These are phyloP conservation scores for Uromyces viciae-fabae DNA, from an alignment of 1,284 basidiomycete genomes.

Conservation along the genomic window DNA sequence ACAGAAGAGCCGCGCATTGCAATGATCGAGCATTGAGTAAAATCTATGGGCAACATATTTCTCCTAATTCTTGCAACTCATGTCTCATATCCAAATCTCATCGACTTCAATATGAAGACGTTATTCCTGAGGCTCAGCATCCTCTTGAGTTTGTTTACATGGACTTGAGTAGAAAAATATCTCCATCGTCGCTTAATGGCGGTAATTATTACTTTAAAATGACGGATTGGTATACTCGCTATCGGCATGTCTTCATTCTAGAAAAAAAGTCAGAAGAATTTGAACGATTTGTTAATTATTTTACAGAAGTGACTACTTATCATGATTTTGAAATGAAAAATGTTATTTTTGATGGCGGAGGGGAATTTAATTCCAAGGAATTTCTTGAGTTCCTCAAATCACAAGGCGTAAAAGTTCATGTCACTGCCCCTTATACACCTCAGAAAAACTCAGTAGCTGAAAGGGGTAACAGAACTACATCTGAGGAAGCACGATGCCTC, in stretches of 20 bases:
- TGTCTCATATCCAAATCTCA: neutral
- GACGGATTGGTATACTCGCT: neutral
- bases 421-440: slow-evolving; percentile 56
- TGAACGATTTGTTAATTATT: slow-evolving; percentile 52
- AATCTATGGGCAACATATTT: neutral
- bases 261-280: slow-evolving; percentile 27
- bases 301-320: slow-evolving; percentile 50
- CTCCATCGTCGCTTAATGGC: neutral
- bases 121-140: neutral
- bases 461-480: slow-evolving; percentile 52
- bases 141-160: slow-evolving; percentile 9
- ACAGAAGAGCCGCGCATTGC: neutral
- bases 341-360: slow-evolving; percentile 54
- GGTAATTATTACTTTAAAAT: slow-evolving; percentile 16
- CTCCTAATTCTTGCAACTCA: neutral
- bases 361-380: slow-evolving; percentile 50
- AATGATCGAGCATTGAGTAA: neutral
- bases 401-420: slow-evolving; percentile 52
- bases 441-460: slow-evolving; percentile 54
- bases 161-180: slow-evolving; percentile 20
- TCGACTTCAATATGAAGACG: neutral
- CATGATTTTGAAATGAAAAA: slow-evolving; percentile 52
- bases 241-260: neutral
- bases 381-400: slow-evolving; percentile 52
- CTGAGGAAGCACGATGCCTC: slow-evolving; percentile 51